Base-by-base conservation (phyloP, 1,284 basidiomycete genomes). In the Rhodotorula sp. region DNA sequence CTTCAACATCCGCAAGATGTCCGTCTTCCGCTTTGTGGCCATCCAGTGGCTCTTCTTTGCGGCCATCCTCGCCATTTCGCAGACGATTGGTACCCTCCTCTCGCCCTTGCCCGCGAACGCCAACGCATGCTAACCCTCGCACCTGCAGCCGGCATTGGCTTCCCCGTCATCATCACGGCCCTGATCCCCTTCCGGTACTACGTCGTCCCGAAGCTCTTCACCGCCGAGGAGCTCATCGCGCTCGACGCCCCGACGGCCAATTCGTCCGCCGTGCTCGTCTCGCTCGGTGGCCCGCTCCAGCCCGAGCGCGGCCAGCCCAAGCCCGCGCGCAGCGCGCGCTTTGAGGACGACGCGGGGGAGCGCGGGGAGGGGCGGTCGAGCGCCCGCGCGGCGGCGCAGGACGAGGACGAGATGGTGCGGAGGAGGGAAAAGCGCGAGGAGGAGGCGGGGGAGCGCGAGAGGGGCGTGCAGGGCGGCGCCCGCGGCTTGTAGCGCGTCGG, bases 31-130 rank as follows among this genome's bases (percentile, higher is more conserved):
- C 12, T 97, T 93, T 80, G 83, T 93, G 2, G 82, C 84, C 9
- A 85, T 97, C 49, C 92, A 98, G 81, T 86, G 97, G 64, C 74
- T 91, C 10, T 92, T 90, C 17, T 97, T 97, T 77, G 93, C 90
- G 0, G 89, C 90, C 10, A 95, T 93, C 0, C 93, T 97, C 80
- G 91, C 91, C 0, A 89, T 97, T 76, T 93, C 92, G 1, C 93
- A 97, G 80, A 97, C 93, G 0, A 90, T 92, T 64, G 91, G 91
- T 91, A 71, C 46, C 85, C n/a, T 4, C 19, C 41, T n/a, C n/a
- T 49, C 41, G n/a, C n/a, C n/a, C n/a, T n/a, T n/a, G n/a, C n/a
- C n/a, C n/a, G n/a, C n/a, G n/a, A n/a, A n/a, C n/a, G n/a, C n/a
- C n/a, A n/a, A n/a, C n/a, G n/a, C n/a, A n/a, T n/a, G n/a, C n/a